Percentiles rank a stretch among this genome's conserved stretches.
Conservation (phyloP, 345 rosid species). For the Stellera chamaejasme region DNA sequence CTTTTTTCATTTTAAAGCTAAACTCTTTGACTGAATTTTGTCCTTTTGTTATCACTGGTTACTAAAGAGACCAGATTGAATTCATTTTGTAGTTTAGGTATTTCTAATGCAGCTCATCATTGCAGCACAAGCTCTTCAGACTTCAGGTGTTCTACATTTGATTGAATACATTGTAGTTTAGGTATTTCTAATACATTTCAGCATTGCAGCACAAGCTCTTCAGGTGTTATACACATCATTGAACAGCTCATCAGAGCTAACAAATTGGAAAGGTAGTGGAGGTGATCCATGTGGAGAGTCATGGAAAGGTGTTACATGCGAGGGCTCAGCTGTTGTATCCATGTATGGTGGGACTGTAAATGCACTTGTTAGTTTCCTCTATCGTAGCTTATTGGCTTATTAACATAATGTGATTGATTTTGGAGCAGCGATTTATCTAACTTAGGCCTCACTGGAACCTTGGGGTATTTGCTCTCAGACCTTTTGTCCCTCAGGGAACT, state of each 20-base stretch:
- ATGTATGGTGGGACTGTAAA: conserved; percentile 38
- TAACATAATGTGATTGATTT: conserved; percentile 9
- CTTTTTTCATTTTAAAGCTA: too few relatives aligned
- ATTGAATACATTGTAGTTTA: not conserved
- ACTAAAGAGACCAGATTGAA: not conserved
- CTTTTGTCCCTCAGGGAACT: conserved; percentile 63
- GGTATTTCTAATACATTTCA: conserved; percentile 4
- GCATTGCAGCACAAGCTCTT: conserved; percentile 70
- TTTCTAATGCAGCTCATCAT: not conserved
- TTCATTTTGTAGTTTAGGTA: not conserved
- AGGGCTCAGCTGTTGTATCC: conserved; percentile 82
- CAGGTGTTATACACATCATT: conserved; percentile 75
- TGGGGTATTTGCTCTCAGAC: conserved; percentile 85
- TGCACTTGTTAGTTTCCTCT: conserved; percentile 1
- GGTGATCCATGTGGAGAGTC: conserved; percentile 97
- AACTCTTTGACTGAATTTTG: not conserved
- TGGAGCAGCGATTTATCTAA: conserved; percentile 67
- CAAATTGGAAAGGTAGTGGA: conserved; percentile 71
- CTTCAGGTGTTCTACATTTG: not conserved
- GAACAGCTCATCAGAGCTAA: conserved; percentile 74
- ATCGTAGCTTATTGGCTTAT: conserved; percentile 6
- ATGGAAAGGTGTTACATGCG: conserved; percentile 89
- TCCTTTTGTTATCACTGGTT: not conserved
- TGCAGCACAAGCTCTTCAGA: too few relatives aligned
- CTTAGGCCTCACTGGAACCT: conserved; percentile 66